Percentiles rank a stretch among this genome's conserved stretches.
These are phyloP conservation scores for Lignosus rhinocerotis DNA, from an alignment of 1,284 basidiomycete species.

Conservation along the genomic window DNA sequence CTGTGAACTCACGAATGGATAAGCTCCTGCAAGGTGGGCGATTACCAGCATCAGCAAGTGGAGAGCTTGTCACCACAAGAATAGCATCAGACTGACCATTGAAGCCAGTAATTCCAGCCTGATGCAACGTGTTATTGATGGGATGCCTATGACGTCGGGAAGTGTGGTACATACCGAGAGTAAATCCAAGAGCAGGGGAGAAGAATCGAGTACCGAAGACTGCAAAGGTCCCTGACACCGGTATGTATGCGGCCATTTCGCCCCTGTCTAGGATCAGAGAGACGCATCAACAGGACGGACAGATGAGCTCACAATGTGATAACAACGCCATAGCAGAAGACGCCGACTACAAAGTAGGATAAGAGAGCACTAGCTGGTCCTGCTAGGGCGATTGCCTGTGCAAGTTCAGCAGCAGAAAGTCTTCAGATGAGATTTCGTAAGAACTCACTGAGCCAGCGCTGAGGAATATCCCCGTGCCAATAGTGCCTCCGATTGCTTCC, in stretches of 20 bases:
- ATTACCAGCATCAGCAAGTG: conserved; percentile 2
- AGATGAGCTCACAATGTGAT: conserved; percentile 42
- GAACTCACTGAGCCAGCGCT: conserved; percentile 47
- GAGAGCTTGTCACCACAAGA: not conserved
- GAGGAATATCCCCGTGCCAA: conserved; percentile 56
- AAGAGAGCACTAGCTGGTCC: conserved; percentile 52
- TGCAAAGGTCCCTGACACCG: conserved; percentile 54
- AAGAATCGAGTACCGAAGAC: conserved; percentile 41
- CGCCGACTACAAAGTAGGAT: conserved; percentile 49
- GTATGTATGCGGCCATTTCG: conserved; percentile 54
- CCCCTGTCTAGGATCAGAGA: conserved; percentile 36
- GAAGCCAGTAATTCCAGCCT: conserved; percentile 59
- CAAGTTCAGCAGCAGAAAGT: not conserved
- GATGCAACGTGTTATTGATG: not conserved
- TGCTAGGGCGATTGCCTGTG: conserved; percentile 41
- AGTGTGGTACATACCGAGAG: conserved; percentile 24
- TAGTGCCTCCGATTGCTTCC: conserved; percentile 47
- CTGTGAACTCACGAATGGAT: conserved; percentile 39
- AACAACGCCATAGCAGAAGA: conserved; percentile 57
- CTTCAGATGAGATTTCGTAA: not conserved
- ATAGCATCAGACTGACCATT: conserved; percentile 40
- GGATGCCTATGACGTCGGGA: not conserved
- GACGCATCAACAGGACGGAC: not conserved
- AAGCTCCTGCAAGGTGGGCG: conserved; percentile 33
- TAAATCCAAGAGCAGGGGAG: conserved; percentile 33